phyloP scores from a whole-genome alignment of 176 grass and related monocot species.

The Cenchrus americanus region DNA sequence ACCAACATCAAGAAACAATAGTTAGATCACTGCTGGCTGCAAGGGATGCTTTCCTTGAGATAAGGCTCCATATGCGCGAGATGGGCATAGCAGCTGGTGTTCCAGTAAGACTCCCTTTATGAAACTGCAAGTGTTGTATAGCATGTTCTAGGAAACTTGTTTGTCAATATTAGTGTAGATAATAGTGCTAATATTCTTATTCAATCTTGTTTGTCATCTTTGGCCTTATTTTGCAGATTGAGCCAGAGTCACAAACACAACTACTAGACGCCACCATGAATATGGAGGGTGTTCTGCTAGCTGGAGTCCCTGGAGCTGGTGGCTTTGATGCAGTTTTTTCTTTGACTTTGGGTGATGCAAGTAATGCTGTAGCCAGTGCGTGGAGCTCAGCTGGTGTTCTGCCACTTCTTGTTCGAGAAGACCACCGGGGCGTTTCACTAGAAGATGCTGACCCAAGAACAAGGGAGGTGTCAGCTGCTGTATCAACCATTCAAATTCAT shows the following conservation, averaged over 20 bases:
- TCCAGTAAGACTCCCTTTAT: conserved; percentile 68
- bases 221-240: conserved; percentile 60
- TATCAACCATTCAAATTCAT: conserved; percentile 73
- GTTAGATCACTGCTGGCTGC: conserved; percentile 67
- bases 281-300: conserved; percentile 82
- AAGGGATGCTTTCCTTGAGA: conserved; percentile 76
- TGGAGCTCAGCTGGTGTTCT: conserved; percentile 76
- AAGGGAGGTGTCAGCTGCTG: conserved; percentile 69
- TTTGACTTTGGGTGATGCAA: conserved; percentile 77
- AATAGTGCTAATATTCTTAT: not conserved
- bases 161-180: conserved; percentile 25
- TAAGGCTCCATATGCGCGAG: conserved; percentile 71
- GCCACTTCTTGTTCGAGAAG: conserved; percentile 86
- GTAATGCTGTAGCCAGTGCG: conserved; percentile 50
- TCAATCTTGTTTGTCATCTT: not conserved
- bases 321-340: conserved; percentile 93
- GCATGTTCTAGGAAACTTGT: not conserved
- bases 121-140: conserved; percentile 29
- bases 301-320: conserved; percentile 90
- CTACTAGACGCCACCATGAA: conserved; percentile 84
- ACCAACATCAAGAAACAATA: conserved; percentile 65
- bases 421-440: conserved; percentile 71
- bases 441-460: conserved; percentile 91
- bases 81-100: conserved; percentile 82
- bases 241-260: conserved; percentile 81